Base-by-base conservation (phyloP, 345 rosid genomes). In the Aquilaria malaccensis region DNA sequence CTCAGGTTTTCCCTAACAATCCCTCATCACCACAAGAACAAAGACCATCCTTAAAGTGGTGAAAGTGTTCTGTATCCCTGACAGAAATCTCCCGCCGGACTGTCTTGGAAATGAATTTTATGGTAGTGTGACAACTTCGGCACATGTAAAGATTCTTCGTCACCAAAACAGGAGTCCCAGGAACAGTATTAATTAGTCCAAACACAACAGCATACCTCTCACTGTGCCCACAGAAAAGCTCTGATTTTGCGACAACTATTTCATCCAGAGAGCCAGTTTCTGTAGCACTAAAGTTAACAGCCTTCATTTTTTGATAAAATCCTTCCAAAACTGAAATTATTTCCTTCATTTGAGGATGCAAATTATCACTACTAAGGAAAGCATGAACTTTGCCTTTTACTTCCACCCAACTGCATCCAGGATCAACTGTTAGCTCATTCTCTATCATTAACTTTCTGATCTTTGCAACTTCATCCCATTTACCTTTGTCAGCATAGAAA, bases 321-420 rank as follows among this genome's bases (percentile, higher is more conserved):
- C 84, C 85, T 45, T 74, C 77, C 68, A 88, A 66, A 69, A 85
- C 84, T 33, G 77, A 55, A 62, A 76, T 72, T 68, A 87, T 85
- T 73, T 87, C 86, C 41, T 67, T 66, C 7, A 72, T 69, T 64
- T 61, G 83, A 54, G 89, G 94, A 68, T 84, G 94, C 67, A 47
- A 80, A 66, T 74, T 65, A 63, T 85, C 88, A 11, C 87, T 86
- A 14, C 74, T 85, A 50, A 88, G 95, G 77, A 91, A 91, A 48
- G 92, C 94, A 43, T 88, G 89, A 11, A 91, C 80, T 69, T 85
- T 79, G 55, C 91, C 95, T 58, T 88, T 88, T 49, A 82, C 75
- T 78, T 82, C 87, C 43, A 88, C 81, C 83, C 94, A 88, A 72
- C 97, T 88, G 80, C 97, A 91, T 30, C 96, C 97, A 33, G 94